Evolutionary conservation across 352 stramenopile species (phyloP).

Genomic region (Blastocystis sp.): DNA sequence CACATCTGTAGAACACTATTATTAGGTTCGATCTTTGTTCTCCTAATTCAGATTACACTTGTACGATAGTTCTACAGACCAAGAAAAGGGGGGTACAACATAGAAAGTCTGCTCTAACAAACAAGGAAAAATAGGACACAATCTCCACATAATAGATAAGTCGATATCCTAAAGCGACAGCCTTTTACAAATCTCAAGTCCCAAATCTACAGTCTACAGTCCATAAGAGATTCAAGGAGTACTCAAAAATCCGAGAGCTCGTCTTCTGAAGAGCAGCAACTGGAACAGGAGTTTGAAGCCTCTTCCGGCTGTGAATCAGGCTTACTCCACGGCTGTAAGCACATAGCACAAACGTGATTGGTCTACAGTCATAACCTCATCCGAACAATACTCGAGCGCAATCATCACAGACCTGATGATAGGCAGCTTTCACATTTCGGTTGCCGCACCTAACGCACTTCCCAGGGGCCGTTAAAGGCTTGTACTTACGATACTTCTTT

Average conservation of each 20-base stretch:
- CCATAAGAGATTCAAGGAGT: background rate
- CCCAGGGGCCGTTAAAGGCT: constrained; percentile 83
- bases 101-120: too few species aligned
- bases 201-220: background rate
- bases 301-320: constrained; percentile 11
- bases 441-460: constrained; percentile 70
- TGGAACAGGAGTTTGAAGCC: background rate
- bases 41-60: too few species aligned
- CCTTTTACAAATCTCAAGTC: background rate
- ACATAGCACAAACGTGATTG: constrained; percentile 54
- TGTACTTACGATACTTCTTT: constrained; percentile 98
- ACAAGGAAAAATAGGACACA: too few species aligned
- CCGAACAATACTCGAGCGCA: background rate
- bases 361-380: background rate
- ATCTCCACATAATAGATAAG: too few species aligned
- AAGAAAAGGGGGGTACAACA: too few species aligned
- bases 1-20: too few species aligned
- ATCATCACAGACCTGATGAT: constrained; percentile 51
- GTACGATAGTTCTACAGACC: too few species aligned
- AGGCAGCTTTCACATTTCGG: constrained; percentile 51
- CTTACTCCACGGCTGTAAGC: constrained; percentile 24
- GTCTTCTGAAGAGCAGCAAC: constrained; percentile 21
- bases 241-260: background rate
- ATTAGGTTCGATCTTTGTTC: too few species aligned
- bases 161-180: too few species aligned